Conservation (phyloP, 139 green algal genomes). For the Closterium sp. region DNA sequence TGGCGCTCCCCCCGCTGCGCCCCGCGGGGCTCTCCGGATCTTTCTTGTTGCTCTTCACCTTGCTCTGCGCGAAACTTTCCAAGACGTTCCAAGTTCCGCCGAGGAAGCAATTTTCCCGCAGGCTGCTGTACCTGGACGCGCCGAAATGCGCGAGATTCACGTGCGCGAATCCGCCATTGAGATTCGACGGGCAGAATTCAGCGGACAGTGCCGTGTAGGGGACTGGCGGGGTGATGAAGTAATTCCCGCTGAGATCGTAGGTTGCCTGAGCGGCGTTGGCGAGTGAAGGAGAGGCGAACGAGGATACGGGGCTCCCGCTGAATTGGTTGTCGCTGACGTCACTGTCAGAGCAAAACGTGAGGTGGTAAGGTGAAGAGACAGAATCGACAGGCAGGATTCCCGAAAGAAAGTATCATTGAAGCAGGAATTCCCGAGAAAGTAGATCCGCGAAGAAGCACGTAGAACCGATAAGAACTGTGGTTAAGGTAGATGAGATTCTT, state of each 20-base stretch:
- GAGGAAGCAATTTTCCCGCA: background rate
- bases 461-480: background rate
- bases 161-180: background rate
- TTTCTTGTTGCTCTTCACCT: background rate
- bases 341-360: background rate
- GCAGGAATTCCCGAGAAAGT: background rate
- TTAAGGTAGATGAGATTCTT: no score
- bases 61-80: background rate
- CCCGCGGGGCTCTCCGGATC: background rate
- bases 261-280: background rate
- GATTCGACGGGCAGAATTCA: background rate
- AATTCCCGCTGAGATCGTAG: background rate
- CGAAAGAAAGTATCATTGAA: no score
- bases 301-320: background rate
- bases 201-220: background rate
- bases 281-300: background rate
- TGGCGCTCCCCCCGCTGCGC: background rate
- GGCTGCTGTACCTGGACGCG: background rate
- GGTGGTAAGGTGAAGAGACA: no score
- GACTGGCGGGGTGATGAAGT: background rate
- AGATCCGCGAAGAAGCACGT: background rate
- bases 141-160: background rate
- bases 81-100: background rate
- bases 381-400: no score
- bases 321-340: slow-evolving; percentile 4